These are phyloP conservation scores for Fusarium aywerte DNA, from an alignment of 2,329 filamentous ascomycete genomes.

Conservation along the genomic window DNA sequence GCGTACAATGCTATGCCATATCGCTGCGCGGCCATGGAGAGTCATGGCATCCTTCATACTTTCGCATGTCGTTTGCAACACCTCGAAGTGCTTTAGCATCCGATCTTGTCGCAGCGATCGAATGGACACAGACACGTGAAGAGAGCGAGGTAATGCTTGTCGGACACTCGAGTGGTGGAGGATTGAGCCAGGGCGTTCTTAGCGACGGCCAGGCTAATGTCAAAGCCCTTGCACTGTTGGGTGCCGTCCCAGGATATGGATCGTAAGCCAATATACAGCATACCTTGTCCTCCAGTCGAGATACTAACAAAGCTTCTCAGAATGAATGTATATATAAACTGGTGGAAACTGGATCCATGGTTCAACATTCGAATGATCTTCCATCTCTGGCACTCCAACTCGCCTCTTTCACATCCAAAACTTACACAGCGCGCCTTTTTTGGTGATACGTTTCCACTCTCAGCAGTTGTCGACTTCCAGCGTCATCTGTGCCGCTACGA, in stretches of 20 bases:
- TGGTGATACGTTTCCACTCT: slow-evolving; percentile 54
- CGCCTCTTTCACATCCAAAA: slow-evolving; percentile 61
- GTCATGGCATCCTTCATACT: slow-evolving; percentile 62
- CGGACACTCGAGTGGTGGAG: slow-evolving; percentile 64
- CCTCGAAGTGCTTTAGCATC: slow-evolving; percentile 55
- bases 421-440: slow-evolving; percentile 64
- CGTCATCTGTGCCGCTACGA: slow-evolving; percentile 60
- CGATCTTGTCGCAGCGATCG: slow-evolving; percentile 58
- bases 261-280: slow-evolving; percentile 35
- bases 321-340: slow-evolving; percentile 60
- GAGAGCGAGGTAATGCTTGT: slow-evolving; percentile 55
- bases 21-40: slow-evolving; percentile 64
- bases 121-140: slow-evolving; percentile 49
- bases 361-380: slow-evolving; percentile 59
- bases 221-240: slow-evolving; percentile 59
- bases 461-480: slow-evolving; percentile 56
- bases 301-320: slow-evolving; percentile 39
- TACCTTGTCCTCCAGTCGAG: background rate
- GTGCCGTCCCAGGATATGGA: slow-evolving; percentile 58
- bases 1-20: slow-evolving; percentile 63
- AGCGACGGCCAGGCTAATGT: slow-evolving; percentile 54
- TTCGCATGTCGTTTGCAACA: slow-evolving; percentile 60
- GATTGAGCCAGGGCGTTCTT: slow-evolving; percentile 61
- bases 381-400: slow-evolving; percentile 61
- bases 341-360: slow-evolving; percentile 59